Evolutionary conservation across 768 basidiomycete genomes (phyloP).

Genomic region (Rhodotorula graminis): DNA sequence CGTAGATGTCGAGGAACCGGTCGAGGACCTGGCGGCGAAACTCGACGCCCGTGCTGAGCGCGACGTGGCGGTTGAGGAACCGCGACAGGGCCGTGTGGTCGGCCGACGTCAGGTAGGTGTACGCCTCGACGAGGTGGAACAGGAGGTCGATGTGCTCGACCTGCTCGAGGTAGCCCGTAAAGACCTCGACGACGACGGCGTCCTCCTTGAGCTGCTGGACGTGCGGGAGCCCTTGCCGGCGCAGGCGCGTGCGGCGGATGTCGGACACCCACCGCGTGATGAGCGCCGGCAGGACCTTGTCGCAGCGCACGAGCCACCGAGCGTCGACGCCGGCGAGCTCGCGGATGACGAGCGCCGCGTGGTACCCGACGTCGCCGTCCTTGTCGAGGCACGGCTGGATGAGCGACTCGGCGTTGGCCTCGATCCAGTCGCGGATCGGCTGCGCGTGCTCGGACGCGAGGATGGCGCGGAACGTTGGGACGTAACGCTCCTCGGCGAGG

Average conservation of each 20-base stretch:
- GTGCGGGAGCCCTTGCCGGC: conserved; percentile 38
- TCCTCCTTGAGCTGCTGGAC: conserved; percentile 47
- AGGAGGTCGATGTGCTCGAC: conserved; percentile 68
- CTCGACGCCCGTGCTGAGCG: conserved; percentile 61
- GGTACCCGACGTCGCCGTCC: conserved; percentile 44
- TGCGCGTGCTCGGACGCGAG: conserved; percentile 48
- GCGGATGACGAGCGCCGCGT: conserved; percentile 68
- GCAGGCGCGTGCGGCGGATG: conserved; percentile 35
- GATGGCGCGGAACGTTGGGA: conserved; percentile 38
- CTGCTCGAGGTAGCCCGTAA: conserved; percentile 61
- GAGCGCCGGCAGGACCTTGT: conserved; percentile 45
- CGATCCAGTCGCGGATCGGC: conserved; percentile 54
- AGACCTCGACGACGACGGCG: conserved; percentile 66
- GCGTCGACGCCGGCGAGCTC: conserved; percentile 68
- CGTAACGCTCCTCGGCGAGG: conserved; percentile 63
- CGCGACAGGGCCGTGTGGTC: conserved; percentile 72
- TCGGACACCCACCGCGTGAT: conserved; percentile 40
- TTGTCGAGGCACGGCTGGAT: conserved; percentile 47
- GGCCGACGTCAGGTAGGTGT: conserved; percentile 70
- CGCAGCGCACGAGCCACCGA: conserved; percentile 66
- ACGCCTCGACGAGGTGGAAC: conserved; percentile 79
- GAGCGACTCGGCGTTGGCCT: conserved; percentile 45
- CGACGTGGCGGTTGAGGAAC: conserved; percentile 82
- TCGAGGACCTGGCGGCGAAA: conserved; percentile 73
- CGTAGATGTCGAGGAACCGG: conserved; percentile 82